Evolutionary conservation across 2,329 filamentous ascomycete species (phyloP).

Genomic region (Pseudopithomyces maydicus): DNA sequence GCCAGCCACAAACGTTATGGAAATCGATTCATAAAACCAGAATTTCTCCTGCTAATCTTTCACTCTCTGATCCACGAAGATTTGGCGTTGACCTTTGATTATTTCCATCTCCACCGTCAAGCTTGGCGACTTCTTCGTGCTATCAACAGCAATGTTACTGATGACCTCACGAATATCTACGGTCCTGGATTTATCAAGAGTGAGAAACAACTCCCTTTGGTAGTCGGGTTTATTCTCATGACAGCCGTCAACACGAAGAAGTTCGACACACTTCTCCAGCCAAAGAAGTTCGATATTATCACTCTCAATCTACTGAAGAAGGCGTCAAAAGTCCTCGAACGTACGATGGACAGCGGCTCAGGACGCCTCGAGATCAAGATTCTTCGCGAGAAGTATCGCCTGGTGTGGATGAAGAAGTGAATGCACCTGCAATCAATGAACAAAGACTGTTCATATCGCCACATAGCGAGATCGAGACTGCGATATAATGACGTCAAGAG

Average conservation of each 20-base stretch:
- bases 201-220: background rate
- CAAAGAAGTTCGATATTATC: background rate
- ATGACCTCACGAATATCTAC: background rate
- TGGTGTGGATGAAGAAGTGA: too few species aligned
- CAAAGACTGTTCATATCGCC: too few species aligned
- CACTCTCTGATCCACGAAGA: background rate
- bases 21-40: background rate
- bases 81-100: background rate
- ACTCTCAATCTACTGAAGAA: background rate
- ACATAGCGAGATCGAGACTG: background rate
- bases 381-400: background rate
- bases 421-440: too few species aligned
- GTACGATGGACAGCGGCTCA: background rate
- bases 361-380: background rate
- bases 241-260: background rate
- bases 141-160: background rate
- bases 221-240: background rate
- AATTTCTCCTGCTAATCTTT: background rate
- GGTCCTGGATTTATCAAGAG: background rate
- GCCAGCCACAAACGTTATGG: background rate
- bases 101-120: background rate
- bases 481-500: too few species aligned
- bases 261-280: background rate
- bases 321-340: background rate
- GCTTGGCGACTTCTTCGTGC: background rate